These are phyloP conservation scores for Arachis monticola DNA, from an alignment of 331 rosid genomes.

Conservation along the genomic window DNA sequence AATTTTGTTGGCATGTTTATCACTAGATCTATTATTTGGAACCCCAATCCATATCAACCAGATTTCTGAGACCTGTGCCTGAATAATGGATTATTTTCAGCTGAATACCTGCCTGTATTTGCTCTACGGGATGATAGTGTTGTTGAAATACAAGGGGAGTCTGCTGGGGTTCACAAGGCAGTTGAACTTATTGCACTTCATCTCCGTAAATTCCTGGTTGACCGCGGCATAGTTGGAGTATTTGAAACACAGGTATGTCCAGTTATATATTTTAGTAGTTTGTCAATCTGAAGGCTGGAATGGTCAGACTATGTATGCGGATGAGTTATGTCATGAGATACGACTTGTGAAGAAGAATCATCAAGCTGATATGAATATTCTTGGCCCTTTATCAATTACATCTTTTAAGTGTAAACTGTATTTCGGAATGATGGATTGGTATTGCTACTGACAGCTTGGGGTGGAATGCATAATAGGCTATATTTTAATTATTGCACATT, in stretches of 20 bases:
- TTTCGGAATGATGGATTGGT: conserved; percentile 17
- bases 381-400: conserved; percentile 7
- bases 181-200: conserved; percentile 63
- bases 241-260: conserved; percentile 56
- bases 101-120: conserved; percentile 60
- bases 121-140: conserved; percentile 61
- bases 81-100: conserved; percentile 33
- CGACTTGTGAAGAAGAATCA: not conserved
- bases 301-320: not conserved
- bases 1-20: conserved; percentile 8
- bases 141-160: conserved; percentile 65
- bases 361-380: conserved; percentile 17
- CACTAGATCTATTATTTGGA: not conserved
- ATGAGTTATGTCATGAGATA: conserved; percentile 9
- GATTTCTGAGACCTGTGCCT: conserved; percentile 14
- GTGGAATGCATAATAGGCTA: conserved; percentile 8
- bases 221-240: conserved; percentile 62
- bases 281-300: conserved; percentile 11
- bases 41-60: conserved; percentile 17
- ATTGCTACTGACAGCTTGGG: conserved; percentile 9
- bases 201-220: conserved; percentile 63
- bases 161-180: conserved; percentile 57
- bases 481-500: not conserved
- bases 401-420: conserved; percentile 15
- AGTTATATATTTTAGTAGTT: not conserved